These are phyloP conservation scores for Abrus precatorius DNA, from an alignment of 306 rosid species.

Conservation along the genomic window DNA sequence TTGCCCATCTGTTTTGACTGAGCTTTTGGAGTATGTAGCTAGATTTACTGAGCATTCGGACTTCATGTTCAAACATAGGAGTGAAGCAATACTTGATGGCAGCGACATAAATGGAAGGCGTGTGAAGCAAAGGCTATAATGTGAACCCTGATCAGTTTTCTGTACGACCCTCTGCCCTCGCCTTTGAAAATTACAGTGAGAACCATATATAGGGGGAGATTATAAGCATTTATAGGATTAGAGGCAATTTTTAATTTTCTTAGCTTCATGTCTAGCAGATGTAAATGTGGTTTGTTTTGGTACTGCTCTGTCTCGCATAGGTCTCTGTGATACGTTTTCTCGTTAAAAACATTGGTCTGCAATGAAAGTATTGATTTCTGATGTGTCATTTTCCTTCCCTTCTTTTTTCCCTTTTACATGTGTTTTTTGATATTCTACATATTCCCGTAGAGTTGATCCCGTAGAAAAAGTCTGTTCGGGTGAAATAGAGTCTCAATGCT, in stretches of 20 bases:
- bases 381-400: no score
- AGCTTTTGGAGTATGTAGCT: slow-evolving; percentile 83
- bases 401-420: neutral
- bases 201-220: slow-evolving; percentile 48
- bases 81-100: slow-evolving; percentile 71
- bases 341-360: slow-evolving; percentile 14
- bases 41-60: slow-evolving; percentile 70
- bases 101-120: slow-evolving; percentile 83
- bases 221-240: slow-evolving; percentile 50
- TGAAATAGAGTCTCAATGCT: neutral
- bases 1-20: slow-evolving; percentile 80
- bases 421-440: neutral
- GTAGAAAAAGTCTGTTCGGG: neutral
- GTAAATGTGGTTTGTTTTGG: slow-evolving; percentile 56
- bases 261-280: slow-evolving; percentile 49
- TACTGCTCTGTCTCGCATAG: slow-evolving; percentile 34
- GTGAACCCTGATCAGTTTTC: slow-evolving; percentile 39
- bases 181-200: slow-evolving; percentile 40
- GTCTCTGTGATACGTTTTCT: slow-evolving; percentile 28
- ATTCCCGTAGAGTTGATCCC: neutral
- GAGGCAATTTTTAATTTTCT: slow-evolving; percentile 43
- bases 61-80: slow-evolving; percentile 62
- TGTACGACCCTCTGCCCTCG: slow-evolving; percentile 32
- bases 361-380: slow-evolving; percentile 38
- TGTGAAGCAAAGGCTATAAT: slow-evolving; percentile 75